Percentiles rank a stretch among this genome's conserved stretches.
phyloP scores from a whole-genome alignment of 352 stramenopile species.

The Globisporangium parvum region DNA sequence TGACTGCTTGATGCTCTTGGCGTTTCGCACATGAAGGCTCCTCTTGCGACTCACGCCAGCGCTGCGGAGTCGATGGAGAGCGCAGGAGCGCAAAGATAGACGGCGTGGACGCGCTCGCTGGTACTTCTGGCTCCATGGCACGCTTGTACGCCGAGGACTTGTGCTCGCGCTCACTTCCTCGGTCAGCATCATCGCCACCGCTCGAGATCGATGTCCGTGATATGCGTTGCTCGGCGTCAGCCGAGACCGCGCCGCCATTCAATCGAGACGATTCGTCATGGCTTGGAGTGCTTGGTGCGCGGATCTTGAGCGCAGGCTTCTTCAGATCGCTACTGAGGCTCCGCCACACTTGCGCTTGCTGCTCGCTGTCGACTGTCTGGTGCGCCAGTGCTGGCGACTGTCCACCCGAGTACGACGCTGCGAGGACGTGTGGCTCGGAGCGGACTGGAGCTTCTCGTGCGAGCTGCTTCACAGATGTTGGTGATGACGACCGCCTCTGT shows the following conservation, averaged over 20 bases:
- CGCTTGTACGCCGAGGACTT: neutral
- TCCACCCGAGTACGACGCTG: slow-evolving; percentile 3
- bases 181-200: too few species aligned
- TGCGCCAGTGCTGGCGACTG: neutral
- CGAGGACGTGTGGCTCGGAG: neutral
- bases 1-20: too few species aligned
- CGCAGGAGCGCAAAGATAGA: neutral
- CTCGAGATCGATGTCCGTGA: neutral
- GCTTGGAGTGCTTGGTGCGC: neutral
- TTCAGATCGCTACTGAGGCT: slow-evolving; percentile 12
- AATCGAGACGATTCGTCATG: neutral
- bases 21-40: neutral
- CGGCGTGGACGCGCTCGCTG: neutral
- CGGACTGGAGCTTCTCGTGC: too few species aligned
- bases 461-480: neutral
- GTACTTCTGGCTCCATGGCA: neutral
- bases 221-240: too few species aligned
- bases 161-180: too few species aligned
- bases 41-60: neutral
- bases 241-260: too few species aligned
- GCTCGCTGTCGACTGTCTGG: neutral
- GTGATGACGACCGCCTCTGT: too few species aligned
- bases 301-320: neutral
- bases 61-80: neutral
- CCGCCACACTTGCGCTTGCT: neutral